phyloP scores from a whole-genome alignment of 2,329 filamentous ascomycete species.

The Sporothrix pseudoabietina region DNA sequence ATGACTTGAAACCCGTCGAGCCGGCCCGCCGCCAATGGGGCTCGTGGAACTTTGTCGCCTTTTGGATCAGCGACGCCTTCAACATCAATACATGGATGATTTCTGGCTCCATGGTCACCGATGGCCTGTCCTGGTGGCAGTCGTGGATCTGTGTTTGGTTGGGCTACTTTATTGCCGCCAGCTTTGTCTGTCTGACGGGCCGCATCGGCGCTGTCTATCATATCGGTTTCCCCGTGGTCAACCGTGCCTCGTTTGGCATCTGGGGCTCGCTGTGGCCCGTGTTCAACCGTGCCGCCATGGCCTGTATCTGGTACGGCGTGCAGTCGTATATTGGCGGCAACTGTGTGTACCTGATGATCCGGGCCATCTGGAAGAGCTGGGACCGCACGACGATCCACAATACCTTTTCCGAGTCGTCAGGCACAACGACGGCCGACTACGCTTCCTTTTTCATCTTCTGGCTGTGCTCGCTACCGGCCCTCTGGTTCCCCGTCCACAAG shows the following conservation, averaged over 20 bases:
- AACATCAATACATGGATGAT: constrained; percentile 97
- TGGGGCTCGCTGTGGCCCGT: constrained; percentile 64
- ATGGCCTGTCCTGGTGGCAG: constrained; percentile 87
- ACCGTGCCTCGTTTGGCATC: constrained; percentile 65
- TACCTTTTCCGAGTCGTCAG: constrained; percentile 44
- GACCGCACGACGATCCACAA: constrained; percentile 43
- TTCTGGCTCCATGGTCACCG: constrained; percentile 76
- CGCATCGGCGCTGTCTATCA: constrained; percentile 86
- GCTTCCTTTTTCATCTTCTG: constrained; percentile 38
- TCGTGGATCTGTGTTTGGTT: constrained; percentile 87
- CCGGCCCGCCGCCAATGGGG: constrained; percentile 79
- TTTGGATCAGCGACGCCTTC: constrained; percentile 83
- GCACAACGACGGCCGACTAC: constrained; percentile 39
- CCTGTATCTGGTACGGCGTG: constrained; percentile 54
- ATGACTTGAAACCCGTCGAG: constrained; percentile 81
- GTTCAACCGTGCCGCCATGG: constrained; percentile 43
- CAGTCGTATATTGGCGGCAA: constrained; percentile 82
- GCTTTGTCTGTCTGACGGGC: constrained; percentile 76
- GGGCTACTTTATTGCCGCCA: constrained; percentile 75
- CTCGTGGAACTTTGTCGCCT: constrained; percentile 83
- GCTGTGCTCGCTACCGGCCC: constrained; percentile 38
- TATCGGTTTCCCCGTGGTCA: constrained; percentile 83
- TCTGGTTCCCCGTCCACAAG: constrained; percentile 39
- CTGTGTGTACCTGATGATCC: constrained; percentile 88
- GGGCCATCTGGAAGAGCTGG: constrained; percentile 73